Evolutionary conservation across 2,329 filamentous ascomycete genomes (phyloP).

Genomic region (Hypoxylon sp.): DNA sequence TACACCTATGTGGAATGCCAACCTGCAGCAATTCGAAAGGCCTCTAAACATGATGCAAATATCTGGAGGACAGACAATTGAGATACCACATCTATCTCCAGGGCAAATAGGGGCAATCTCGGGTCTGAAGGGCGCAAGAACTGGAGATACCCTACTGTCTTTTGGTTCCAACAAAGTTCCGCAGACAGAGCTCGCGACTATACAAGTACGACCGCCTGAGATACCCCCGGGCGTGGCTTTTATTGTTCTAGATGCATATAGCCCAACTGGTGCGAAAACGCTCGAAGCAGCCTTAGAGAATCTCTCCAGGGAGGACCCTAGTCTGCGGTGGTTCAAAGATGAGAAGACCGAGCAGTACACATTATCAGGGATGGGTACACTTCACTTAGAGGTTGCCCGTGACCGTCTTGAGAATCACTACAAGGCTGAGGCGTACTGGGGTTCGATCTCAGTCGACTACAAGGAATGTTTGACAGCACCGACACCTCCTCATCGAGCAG

Average conservation of each 20-base stretch:
- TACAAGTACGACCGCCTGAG: conserved; percentile 89
- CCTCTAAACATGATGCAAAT: conserved; percentile 88
- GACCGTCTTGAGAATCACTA: conserved; percentile 91
- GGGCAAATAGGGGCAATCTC: conserved; percentile 96
- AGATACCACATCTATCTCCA: conserved; percentile 82
- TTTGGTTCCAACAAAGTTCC: conserved; percentile 75
- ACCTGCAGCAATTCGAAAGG: conserved; percentile 82
- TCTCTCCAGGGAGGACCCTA: conserved; percentile 91
- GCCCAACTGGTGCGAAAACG: conserved; percentile 82
- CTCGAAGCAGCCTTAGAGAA: conserved; percentile 82
- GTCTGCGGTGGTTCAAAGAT: conserved; percentile 85
- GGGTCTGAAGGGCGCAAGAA: conserved; percentile 90
- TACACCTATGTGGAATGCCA: conserved; percentile 87
- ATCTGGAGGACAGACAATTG: conserved; percentile 88
- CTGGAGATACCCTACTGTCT: conserved; percentile 90
- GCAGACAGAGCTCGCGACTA: conserved; percentile 75
- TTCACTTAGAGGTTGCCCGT: conserved; percentile 93
- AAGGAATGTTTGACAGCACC: conserved; percentile 80
- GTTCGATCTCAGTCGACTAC: conserved; percentile 94
- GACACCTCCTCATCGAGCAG: conserved; percentile 69
- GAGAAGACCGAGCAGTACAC: conserved; percentile 94
- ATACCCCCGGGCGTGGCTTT: conserved; percentile 97
- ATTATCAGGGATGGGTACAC: conserved; percentile 94
- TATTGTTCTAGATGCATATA: conserved; percentile 88
- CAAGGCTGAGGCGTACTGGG: conserved; percentile 88